Evolutionary conservation across 2,329 filamentous ascomycete species (phyloP).

Genomic region (Diplodia sapinea): DNA sequence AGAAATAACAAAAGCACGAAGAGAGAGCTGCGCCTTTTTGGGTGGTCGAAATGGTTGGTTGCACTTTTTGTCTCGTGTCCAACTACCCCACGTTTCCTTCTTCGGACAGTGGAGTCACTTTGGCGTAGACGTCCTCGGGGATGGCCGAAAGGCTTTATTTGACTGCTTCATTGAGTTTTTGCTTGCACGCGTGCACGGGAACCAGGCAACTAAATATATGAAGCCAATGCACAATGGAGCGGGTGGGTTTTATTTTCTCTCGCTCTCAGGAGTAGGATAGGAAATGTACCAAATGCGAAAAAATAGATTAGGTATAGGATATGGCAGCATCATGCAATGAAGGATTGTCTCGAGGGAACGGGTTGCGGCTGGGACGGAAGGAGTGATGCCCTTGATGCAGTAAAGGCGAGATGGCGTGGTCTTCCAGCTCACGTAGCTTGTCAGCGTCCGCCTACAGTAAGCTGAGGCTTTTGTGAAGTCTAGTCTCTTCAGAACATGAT

Average conservation of each 20-base stretch:
- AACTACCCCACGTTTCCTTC: not conserved
- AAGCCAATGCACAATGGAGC: not conserved
- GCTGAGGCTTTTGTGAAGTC: no score
- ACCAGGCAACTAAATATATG: not conserved
- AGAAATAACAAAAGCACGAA: not conserved
- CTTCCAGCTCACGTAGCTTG: no score
- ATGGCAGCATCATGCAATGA: not conserved
- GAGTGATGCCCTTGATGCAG: not conserved
- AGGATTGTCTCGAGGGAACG: not conserved
- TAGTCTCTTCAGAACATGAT: no score
- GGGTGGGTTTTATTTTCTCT: not conserved
- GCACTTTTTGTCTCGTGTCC: not conserved
- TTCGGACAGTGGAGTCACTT: not conserved
- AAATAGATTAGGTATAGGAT: not conserved
- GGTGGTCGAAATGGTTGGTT: constrained; percentile 7
- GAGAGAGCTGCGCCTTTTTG: constrained; percentile 1
- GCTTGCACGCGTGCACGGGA: not conserved
- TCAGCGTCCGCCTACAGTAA: no score
- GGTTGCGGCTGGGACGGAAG: not conserved
- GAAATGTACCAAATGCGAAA: constrained; percentile 12
- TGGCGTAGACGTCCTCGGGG: constrained; percentile 6
- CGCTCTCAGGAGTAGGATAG: not conserved
- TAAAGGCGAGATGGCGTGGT: no score
- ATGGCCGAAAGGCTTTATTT: constrained; percentile 1
- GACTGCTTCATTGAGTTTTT: not conserved